These are phyloP conservation scores for Isabelozyma gotoi DNA, from an alignment of 805 yeast species.

Conservation along the genomic window DNA sequence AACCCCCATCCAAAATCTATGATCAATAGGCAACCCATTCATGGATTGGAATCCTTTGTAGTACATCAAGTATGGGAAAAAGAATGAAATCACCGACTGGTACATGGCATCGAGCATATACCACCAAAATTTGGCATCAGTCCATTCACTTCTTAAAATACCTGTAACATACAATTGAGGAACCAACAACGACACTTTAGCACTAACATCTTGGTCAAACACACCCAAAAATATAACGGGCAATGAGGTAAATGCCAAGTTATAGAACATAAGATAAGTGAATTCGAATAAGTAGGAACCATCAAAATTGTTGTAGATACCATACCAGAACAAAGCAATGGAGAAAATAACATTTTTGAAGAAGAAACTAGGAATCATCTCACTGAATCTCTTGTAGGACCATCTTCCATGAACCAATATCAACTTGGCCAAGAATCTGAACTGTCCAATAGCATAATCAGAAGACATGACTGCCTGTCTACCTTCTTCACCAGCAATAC, in stretches of 20 bases:
- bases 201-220: conserved; percentile 78
- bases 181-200: conserved; percentile 63
- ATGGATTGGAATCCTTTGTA: conserved; percentile 26
- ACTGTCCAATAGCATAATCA: conserved; percentile 84
- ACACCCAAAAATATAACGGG: conserved; percentile 79
- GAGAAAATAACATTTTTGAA: conserved; percentile 78
- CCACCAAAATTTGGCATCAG: conserved; percentile 62
- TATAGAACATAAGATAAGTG: conserved; percentile 78
- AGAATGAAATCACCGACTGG: conserved; percentile 71
- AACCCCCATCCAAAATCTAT: conserved; percentile 71
- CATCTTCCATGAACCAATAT: conserved; percentile 81
- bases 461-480: conserved; percentile 87
- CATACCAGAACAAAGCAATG: conserved; percentile 76
- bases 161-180: conserved; percentile 78
- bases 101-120: conserved; percentile 78
- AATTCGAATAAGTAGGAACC: conserved; percentile 78
- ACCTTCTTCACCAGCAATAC: conserved; percentile 92
- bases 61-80: conserved; percentile 63
- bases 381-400: conserved; percentile 79
- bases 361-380: conserved; percentile 81
- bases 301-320: conserved; percentile 71
- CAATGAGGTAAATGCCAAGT: conserved; percentile 78
- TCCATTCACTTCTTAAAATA: conserved; percentile 71
- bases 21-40: conserved; percentile 63
- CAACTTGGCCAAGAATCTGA: conserved; percentile 65